Conservation (phyloP, 176 grass and related monocot genomes). For the Melocanna baccifera region DNA sequence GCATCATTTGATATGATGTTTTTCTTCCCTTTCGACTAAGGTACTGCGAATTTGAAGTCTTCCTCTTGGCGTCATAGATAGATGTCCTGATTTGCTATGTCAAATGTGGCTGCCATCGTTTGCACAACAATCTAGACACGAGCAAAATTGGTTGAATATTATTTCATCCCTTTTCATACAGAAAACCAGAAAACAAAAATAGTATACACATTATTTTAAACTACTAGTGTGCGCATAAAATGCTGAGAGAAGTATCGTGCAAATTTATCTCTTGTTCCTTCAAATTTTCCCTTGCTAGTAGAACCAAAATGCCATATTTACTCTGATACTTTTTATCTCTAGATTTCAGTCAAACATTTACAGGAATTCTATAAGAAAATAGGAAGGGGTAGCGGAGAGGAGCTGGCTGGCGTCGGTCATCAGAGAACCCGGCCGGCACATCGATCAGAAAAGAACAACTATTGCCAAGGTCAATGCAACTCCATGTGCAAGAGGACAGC, state of each 20-base stretch:
- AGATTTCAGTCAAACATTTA: not conserved
- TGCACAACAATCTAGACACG: not conserved
- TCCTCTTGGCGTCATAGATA: not conserved
- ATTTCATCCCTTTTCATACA: not conserved
- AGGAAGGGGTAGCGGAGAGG: not conserved
- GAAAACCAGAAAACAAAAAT: not conserved
- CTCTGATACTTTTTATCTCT: not conserved
- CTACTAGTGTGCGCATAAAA: no score
- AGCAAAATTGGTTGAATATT: not conserved
- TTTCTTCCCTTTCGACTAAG: no score
- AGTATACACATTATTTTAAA: not conserved
- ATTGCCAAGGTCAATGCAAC: constrained; percentile 4
- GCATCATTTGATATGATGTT: no score
- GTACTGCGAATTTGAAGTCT: no score
- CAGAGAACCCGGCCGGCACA: not conserved
- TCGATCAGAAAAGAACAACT: not conserved
- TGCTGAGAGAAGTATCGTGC: not conserved
- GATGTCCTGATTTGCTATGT: not conserved
- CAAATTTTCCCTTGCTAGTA: not conserved
- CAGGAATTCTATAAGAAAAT: not conserved
- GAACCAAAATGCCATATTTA: not conserved
- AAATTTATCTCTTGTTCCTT: not conserved
- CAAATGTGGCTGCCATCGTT: not conserved
- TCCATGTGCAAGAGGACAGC: constrained; percentile 41
- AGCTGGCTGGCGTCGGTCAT: not conserved